Evolutionary conservation across 1,284 basidiomycete species (phyloP), one percentile per base, ranked within the genome.

Genomic region (Amylostereum areolatum): DNA sequence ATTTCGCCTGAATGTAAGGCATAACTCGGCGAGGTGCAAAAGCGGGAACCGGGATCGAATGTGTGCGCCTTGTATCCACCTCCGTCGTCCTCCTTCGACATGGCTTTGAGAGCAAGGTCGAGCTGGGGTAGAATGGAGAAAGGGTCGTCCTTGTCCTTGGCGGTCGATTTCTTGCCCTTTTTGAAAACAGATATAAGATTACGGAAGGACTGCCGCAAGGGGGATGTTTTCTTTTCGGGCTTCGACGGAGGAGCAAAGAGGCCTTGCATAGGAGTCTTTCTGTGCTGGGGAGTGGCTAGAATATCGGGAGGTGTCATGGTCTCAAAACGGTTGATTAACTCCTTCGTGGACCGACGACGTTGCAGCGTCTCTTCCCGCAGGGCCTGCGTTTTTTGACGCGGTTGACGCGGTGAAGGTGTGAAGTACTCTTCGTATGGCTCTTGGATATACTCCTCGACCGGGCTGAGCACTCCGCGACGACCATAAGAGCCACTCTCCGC

Each of bases 161-260:
- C 61, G 4, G 52, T 29, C 46, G 55, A 65, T 51, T 63, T 56
- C 29, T 49, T 74, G 64, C 64, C 71, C 62, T 80, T 85, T 66
- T 75, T 84, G 66, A 88, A 74, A 2, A 80, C 75, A 3, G 81
- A 77, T 37, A 88, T 65, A 27, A 87, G 64, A 57, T 81, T 86
- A 39, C 77, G 74, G 57, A 88, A 70, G 25, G 84, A 87, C 58
- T 78, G 78, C 33, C 82, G 75, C 41, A 87, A 67, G 2, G 80
- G 80, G 12, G 80, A 83, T 6, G 46, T 50, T 18, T 55, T 51
- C 50, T 53, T 59, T 31, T 51, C 50, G 24, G 29, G n/a, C 36
- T 51, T 60, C 11, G 49, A 12, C 12, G 43, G 45, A 29, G 55
- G 53, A 10, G 56, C 46, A 29, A 49, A 52, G 7, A 55, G 50